These are phyloP conservation scores for Talaromyces sp. DNA, from an alignment of 2,329 filamentous ascomycete genomes.

Conservation along the genomic window DNA sequence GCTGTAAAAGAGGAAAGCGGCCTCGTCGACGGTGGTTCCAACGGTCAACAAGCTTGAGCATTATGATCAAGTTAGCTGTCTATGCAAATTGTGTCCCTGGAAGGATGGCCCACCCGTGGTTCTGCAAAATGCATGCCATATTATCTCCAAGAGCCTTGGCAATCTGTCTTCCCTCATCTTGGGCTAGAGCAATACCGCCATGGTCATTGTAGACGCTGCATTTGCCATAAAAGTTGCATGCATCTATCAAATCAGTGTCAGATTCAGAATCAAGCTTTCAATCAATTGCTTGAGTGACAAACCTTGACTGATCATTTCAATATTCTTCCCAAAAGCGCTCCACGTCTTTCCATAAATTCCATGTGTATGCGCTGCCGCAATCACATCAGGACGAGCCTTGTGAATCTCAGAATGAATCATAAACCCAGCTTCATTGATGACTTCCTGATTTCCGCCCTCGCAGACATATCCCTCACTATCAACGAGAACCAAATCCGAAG, in stretches of 20 bases:
- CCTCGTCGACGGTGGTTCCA: conserved; percentile 42
- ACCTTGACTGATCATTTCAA: conserved; percentile 62
- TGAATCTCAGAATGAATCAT: conserved; percentile 61
- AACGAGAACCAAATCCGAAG: conserved; percentile 40
- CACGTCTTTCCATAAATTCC: conserved; percentile 60
- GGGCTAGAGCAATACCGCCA: conserved; percentile 40
- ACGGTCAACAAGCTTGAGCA: conserved; percentile 37
- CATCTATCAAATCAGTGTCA: conserved; percentile 24
- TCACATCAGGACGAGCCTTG: conserved; percentile 56
- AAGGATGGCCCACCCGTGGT: conserved; percentile 32
- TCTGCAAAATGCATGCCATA: conserved; percentile 41
- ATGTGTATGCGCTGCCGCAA: conserved; percentile 58
- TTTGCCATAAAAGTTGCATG: conserved; percentile 39
- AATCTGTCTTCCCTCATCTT: conserved; percentile 39
- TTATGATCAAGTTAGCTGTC: conserved; percentile 19
- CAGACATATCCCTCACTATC: conserved; percentile 40
- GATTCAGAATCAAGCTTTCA: neutral
- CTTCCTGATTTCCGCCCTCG: conserved; percentile 39
- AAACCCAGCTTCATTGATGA: conserved; percentile 49
- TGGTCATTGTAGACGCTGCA: conserved; percentile 39
- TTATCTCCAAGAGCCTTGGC: conserved; percentile 39
- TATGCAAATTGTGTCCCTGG: neutral
- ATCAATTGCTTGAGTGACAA: conserved; percentile 39
- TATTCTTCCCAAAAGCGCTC: conserved; percentile 56
- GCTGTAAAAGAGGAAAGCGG: conserved; percentile 38